A percentile compares a stretch with the other conserved stretches of the same genome.
Conservation (phyloP, 1,139 yeast genomes). For the Yamadazyma triangularis region DNA sequence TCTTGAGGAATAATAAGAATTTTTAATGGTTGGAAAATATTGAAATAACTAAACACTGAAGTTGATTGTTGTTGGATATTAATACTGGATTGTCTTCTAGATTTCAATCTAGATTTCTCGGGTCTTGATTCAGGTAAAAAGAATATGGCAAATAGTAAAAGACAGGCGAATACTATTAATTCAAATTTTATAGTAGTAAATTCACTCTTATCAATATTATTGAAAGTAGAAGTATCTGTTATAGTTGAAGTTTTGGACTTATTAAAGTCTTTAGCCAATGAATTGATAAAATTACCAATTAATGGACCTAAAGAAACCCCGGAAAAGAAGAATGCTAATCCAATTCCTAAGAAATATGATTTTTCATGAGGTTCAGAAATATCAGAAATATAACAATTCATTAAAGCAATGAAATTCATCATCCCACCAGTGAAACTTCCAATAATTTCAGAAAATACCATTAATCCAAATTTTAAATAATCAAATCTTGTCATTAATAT, state of each 20-base stretch:
- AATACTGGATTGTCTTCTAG: slow-evolving; percentile 42
- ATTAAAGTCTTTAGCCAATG: slow-evolving; percentile 12
- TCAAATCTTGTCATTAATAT: slow-evolving; percentile 24
- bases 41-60: not conserved
- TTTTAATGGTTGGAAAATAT: slow-evolving; percentile 34
- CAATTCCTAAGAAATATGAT: slow-evolving; percentile 50
- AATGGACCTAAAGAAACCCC: slow-evolving; percentile 69
- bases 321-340: slow-evolving; percentile 49
- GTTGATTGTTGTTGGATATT: not conserved
- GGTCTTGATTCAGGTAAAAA: slow-evolving; percentile 61
- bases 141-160: slow-evolving; percentile 24
- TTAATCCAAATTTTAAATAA: slow-evolving; percentile 24
- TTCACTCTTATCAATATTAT: slow-evolving; percentile 16
- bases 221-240: slow-evolving; percentile 2
- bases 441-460: slow-evolving; percentile 32
- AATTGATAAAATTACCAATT: slow-evolving; percentile 38
- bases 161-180: slow-evolving; percentile 17
- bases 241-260: slow-evolving; percentile 1
- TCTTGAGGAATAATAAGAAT: slow-evolving; percentile 35
- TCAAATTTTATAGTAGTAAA: slow-evolving; percentile 29
- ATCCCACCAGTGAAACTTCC: slow-evolving; percentile 54
- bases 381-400: slow-evolving; percentile 60
- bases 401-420: slow-evolving; percentile 43
- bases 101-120: slow-evolving; percentile 37
- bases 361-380: slow-evolving; percentile 53